A percentile compares a stretch with the other conserved stretches of the same genome.
Conservation (phyloP, 2,329 filamentous ascomycete species). For the Penicillium sp. region DNA sequence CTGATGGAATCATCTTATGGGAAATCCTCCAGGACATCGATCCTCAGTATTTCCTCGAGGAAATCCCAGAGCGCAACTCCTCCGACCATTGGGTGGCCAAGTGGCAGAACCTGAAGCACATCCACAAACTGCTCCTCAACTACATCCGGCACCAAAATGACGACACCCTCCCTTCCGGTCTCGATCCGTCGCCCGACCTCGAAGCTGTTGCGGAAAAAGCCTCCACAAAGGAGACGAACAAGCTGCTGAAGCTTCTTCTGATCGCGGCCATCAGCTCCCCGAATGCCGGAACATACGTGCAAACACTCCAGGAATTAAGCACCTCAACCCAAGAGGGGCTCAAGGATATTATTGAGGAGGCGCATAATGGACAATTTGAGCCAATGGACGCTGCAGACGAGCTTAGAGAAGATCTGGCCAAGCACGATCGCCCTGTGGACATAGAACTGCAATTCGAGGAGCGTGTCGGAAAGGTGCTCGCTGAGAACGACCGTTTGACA, state of each 20-base stretch:
- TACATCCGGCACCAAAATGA: slow-evolving; percentile 49
- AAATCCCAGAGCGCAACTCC: slow-evolving; percentile 46
- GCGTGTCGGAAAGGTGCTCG: slow-evolving; percentile 49
- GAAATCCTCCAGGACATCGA: slow-evolving; percentile 51
- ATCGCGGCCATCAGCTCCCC: slow-evolving; percentile 62
- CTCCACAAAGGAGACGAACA: slow-evolving; percentile 45
- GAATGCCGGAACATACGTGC: slow-evolving; percentile 56
- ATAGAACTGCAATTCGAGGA: slow-evolving; percentile 50
- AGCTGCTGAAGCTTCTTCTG: slow-evolving; percentile 64
- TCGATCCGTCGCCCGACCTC: slow-evolving; percentile 46
- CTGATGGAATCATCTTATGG: slow-evolving; percentile 48
- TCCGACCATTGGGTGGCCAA: slow-evolving; percentile 49
- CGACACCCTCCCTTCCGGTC: slow-evolving; percentile 43
- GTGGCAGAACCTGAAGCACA: slow-evolving; percentile 51
- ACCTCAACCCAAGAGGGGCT: slow-evolving; percentile 47
- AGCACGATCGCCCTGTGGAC: slow-evolving; percentile 41
- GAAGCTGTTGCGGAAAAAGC: slow-evolving; percentile 48
- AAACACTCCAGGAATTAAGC: slow-evolving; percentile 45
- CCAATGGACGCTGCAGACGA: slow-evolving; percentile 39
- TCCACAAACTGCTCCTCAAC: slow-evolving; percentile 47
- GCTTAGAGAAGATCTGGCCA: slow-evolving; percentile 35
- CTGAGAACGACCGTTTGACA: slow-evolving; percentile 58
- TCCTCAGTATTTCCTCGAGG: slow-evolving; percentile 48
- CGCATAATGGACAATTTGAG: slow-evolving; percentile 43
- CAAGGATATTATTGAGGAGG: slow-evolving; percentile 50